A percentile compares a stretch with the other conserved stretches of the same genome.
phyloP scores from a whole-genome alignment of 345 rosid genomes.

The Boechera stricta region DNA sequence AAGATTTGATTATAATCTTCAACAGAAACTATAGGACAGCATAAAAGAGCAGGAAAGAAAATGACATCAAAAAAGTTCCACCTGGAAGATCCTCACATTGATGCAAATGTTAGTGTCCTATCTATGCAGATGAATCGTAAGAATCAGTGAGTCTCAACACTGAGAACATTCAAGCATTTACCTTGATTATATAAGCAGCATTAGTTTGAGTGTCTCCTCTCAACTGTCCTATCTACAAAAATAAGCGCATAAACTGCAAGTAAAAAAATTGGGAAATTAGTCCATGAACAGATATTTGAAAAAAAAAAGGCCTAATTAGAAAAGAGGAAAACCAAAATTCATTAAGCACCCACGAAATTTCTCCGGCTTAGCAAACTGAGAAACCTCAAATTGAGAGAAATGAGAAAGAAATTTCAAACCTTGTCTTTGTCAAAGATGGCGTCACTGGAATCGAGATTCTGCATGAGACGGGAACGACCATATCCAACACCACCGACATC shows the following conservation, averaged over 20 bases:
- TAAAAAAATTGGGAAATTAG: conserved; percentile 65
- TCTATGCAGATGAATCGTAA: neutral
- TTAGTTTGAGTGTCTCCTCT: conserved; percentile 70
- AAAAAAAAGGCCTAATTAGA: neutral
- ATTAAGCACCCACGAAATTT: conserved; percentile 1
- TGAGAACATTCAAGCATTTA: neutral
- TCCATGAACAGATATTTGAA: conserved; percentile 32
- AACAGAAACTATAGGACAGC: neutral
- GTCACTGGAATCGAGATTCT: conserved; percentile 46
- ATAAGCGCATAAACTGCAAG: no score
- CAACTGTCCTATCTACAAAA: conserved; percentile 73
- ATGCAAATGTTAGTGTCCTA: neutral
- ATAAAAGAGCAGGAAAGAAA: conserved; percentile 20
- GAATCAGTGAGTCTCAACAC: neutral
- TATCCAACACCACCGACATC: conserved; percentile 37
- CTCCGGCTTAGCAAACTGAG: neutral
- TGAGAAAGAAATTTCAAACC: conserved; percentile 48
- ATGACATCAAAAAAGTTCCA: conserved; percentile 52
- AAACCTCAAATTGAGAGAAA: neutral
- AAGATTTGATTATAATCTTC: no score
- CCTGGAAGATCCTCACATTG: conserved; percentile 47
- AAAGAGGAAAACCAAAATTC: neutral
- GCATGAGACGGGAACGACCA: conserved; percentile 47
- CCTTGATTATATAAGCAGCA: conserved; percentile 67
- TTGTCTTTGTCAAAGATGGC: conserved; percentile 60